phyloP scores from a whole-genome alignment of 1,139 yeast genomes.

The Pichia sp. region DNA sequence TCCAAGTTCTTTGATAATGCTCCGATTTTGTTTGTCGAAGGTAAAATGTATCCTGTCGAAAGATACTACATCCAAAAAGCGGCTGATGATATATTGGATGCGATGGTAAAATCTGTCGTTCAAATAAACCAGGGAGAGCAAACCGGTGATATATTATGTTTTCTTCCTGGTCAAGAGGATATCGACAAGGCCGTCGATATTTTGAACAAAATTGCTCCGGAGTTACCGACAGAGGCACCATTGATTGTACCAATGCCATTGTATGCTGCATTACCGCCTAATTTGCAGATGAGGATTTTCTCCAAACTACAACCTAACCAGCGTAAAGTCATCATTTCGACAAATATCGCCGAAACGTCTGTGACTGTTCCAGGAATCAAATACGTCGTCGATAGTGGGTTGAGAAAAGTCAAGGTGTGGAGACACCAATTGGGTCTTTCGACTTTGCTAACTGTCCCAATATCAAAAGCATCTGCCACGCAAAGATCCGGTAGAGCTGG shows the following conservation, averaged over 20 bases:
- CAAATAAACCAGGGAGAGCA: constrained; percentile 76
- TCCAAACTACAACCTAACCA: constrained; percentile 47
- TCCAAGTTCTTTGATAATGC: constrained; percentile 70
- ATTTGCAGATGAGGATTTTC: constrained; percentile 73
- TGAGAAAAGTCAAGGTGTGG: constrained; percentile 91
- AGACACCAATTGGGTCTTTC: constrained; percentile 87
- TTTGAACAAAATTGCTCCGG: constrained; percentile 52
- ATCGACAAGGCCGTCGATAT: constrained; percentile 76
- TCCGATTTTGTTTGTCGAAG: constrained; percentile 79
- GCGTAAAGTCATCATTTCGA: constrained; percentile 81
- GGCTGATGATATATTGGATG: constrained; percentile 78
- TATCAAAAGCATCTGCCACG: constrained; percentile 89
- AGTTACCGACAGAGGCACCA: constrained; percentile 70
- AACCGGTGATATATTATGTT: constrained; percentile 82
- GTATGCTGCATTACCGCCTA: constrained; percentile 88
- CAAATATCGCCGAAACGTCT: constrained; percentile 96
- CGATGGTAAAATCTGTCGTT: constrained; percentile 62
- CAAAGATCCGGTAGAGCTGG: constrained; percentile 99
- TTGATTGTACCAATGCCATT: constrained; percentile 69
- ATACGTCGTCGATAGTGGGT: constrained; percentile 87
- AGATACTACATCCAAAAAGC: constrained; percentile 52
- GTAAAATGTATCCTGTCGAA: constrained; percentile 81
- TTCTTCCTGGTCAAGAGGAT: constrained; percentile 95
- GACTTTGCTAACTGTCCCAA: constrained; percentile 82
- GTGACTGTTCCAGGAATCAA: constrained; percentile 94